A percentile compares a stretch with the other conserved stretches of the same genome.
These are phyloP conservation scores for Medicago lupulina DNA, from an alignment of 306 rosid species.

Conservation along the genomic window DNA sequence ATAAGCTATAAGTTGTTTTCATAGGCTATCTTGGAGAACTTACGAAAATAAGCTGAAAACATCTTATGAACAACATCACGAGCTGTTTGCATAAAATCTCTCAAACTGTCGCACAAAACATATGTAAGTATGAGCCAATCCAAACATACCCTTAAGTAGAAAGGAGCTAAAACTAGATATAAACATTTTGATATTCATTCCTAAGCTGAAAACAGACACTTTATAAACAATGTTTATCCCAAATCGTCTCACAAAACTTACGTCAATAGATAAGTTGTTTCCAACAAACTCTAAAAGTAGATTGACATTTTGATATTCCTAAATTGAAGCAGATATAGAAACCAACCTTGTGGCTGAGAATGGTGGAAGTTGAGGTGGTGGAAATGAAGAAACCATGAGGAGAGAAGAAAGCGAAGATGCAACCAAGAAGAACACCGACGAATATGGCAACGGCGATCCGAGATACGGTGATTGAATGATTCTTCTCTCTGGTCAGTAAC, in stretches of 20 bases:
- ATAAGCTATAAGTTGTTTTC: too few species aligned
- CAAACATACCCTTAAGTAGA: not conserved
- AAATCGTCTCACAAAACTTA: too few species aligned
- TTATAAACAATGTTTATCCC: too few species aligned
- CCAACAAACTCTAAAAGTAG: too few species aligned
- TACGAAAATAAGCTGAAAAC: too few species aligned
- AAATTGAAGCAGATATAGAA: not conserved
- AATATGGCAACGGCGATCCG: slow-evolving; percentile 56
- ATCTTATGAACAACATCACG: too few species aligned
- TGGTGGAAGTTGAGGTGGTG: slow-evolving; percentile 30
- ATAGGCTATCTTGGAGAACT: too few species aligned
- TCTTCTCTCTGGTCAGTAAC: slow-evolving; percentile 62
- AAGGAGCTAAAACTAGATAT: not conserved
- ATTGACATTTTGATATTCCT: too few species aligned
- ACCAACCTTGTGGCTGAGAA: slow-evolving; percentile 59
- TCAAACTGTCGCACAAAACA: too few species aligned
- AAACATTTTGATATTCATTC: not conserved
- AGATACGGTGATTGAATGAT: slow-evolving; percentile 57
- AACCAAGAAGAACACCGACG: slow-evolving; percentile 70
- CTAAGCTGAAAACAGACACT: not conserved
- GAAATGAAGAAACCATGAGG: slow-evolving; percentile 62
- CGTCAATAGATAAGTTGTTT: too few species aligned
- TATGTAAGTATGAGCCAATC: too few species aligned
- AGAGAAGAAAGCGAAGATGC: slow-evolving; percentile 59
- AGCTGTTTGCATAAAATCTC: too few species aligned